phyloP scores from a whole-genome alignment of 768 basidiomycete genomes.

The Postia placenta region DNA sequence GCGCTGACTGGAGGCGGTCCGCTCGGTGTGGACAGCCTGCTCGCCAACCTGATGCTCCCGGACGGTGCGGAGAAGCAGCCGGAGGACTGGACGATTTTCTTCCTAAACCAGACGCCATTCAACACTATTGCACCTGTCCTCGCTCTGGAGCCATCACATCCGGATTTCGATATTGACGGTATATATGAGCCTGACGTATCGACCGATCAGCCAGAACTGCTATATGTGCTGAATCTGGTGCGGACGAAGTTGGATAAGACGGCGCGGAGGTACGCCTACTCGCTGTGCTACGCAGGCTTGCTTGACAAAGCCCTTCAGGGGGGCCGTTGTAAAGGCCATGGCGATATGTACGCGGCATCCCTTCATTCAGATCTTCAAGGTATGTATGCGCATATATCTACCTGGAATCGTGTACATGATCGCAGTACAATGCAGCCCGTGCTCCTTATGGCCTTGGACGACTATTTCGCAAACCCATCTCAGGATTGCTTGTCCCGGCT shows the following conservation, averaged over 20 bases:
- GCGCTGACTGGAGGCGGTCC: neutral
- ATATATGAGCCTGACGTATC: constrained; percentile 13
- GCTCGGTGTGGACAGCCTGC: constrained; percentile 44
- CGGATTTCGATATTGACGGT: constrained; percentile 24
- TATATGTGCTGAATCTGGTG: constrained; percentile 89
- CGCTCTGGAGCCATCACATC: constrained; percentile 51
- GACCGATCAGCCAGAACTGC: constrained; percentile 44
- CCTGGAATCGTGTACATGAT: no score
- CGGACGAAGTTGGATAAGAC: constrained; percentile 87
- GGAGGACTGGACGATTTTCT: constrained; percentile 99
- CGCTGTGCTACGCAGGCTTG: neutral
- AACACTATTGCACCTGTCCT: constrained; percentile 83
- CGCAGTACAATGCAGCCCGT: constrained; percentile 88
- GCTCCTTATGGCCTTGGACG: constrained; percentile 88
- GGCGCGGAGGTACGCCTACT: constrained; percentile 54
- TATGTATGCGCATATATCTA: constrained; percentile 21
- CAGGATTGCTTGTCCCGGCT: constrained; percentile 86
- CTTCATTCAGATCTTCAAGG: constrained; percentile 96
- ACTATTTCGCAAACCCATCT: constrained; percentile 87
- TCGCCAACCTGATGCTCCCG: constrained; percentile 97
- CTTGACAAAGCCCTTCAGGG: constrained; percentile 40
- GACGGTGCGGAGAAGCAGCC: constrained; percentile 94
- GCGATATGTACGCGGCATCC: constrained; percentile 92
- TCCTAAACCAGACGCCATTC: constrained; percentile 89
- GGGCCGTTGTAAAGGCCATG: constrained; percentile 90